These are phyloP conservation scores for Gossypium sturtianum DNA, from an alignment of 345 rosid genomes.

Conservation along the genomic window DNA sequence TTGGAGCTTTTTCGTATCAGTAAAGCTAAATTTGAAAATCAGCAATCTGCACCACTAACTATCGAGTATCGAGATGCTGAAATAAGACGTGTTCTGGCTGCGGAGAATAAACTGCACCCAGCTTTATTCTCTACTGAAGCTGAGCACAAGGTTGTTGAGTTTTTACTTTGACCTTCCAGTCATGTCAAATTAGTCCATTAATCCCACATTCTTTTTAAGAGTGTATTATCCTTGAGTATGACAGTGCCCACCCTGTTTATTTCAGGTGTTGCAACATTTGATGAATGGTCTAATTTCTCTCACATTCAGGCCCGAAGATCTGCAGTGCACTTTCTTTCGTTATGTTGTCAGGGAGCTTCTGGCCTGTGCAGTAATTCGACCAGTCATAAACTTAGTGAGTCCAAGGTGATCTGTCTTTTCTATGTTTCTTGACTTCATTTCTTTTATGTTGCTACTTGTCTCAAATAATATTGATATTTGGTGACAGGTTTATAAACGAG, in stretches of 20 bases:
- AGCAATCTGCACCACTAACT: constrained; percentile 35
- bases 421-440: constrained; percentile 7
- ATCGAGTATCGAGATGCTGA: constrained; percentile 64
- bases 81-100: constrained; percentile 57
- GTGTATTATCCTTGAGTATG: constrained; percentile 6
- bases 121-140: constrained; percentile 89
- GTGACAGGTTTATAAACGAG: constrained; percentile 81
- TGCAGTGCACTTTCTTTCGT: constrained; percentile 74
- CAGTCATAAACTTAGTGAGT: constrained; percentile 78
- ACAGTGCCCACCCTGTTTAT: background rate
- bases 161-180: constrained; percentile 14
- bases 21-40: constrained; percentile 67
- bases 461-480: constrained; percentile 13
- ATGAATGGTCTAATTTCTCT: constrained; percentile 74
- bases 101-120: constrained; percentile 85
- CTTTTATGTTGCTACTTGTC: constrained; percentile 13
- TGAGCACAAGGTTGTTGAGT: constrained; percentile 75
- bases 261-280: constrained; percentile 89
- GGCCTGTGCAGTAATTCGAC: constrained; percentile 92
- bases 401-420: constrained; percentile 54
- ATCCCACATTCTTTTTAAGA: background rate
- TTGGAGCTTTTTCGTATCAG: constrained; percentile 76
- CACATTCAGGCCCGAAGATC: constrained; percentile 82
- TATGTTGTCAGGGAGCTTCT: constrained; percentile 84
- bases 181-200: background rate